Percentiles rank a stretch among this genome's conserved stretches.
These are phyloP conservation scores for Apiospora malaysiana DNA, from an alignment of 2,329 filamentous ascomycete genomes.

Conservation along the genomic window DNA sequence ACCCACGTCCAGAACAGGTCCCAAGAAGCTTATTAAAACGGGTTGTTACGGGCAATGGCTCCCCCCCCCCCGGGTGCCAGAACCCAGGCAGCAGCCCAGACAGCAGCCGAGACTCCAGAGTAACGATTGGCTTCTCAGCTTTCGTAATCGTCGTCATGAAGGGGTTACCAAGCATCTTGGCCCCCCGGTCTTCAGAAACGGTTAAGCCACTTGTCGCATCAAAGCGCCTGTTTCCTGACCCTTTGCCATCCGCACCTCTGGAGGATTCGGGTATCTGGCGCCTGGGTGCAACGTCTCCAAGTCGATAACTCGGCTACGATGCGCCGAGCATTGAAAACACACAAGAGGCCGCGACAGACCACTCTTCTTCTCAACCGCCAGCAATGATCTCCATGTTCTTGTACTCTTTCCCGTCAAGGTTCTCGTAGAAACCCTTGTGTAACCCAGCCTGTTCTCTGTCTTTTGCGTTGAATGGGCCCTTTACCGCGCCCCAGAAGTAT, in stretches of 20 bases:
- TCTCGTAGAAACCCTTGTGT: constrained; percentile 49
- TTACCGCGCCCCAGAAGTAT: constrained; percentile 48
- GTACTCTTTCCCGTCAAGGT: constrained; percentile 35
- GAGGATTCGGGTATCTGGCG: not conserved
- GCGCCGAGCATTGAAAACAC: not conserved
- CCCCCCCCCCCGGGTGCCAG: too few species aligned
- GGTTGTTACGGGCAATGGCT: not conserved
- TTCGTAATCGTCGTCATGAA: constrained; percentile 14
- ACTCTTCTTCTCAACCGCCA: constrained; percentile 31
- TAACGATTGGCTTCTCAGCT: not conserved
- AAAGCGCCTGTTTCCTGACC: not conserved
- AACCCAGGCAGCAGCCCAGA: too few species aligned
- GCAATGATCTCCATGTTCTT: constrained; percentile 38
- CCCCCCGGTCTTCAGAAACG: constrained; percentile 5
- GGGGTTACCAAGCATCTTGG: constrained; percentile 1
- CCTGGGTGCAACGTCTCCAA: not conserved
- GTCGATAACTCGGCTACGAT: not conserved
- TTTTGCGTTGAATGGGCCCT: constrained; percentile 51
- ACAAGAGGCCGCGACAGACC: not conserved
- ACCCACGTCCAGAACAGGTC: not conserved
- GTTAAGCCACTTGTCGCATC: not conserved
- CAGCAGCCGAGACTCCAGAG: too few species aligned
- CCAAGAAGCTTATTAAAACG: constrained; percentile 7
- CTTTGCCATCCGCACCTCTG: not conserved
- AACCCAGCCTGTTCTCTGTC: constrained; percentile 50